Percentiles rank a stretch among this genome's conserved stretches.
These are phyloP conservation scores for Sporobolomyces pararoseus DNA, from an alignment of 768 basidiomycete species.

Conservation along the genomic window DNA sequence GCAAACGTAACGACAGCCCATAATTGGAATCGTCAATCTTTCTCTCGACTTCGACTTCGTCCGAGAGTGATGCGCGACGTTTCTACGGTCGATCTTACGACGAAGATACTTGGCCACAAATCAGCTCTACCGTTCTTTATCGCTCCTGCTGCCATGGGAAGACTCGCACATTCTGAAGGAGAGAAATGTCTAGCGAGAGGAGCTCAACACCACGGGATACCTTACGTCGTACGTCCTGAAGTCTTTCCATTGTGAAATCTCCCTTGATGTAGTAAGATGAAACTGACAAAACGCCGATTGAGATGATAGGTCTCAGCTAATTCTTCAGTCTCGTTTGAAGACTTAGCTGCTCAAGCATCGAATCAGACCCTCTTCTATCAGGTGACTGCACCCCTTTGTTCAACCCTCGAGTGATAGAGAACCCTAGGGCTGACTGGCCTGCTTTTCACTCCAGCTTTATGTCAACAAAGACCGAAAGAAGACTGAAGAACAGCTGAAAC, in stretches of 20 bases:
- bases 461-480: slow-evolving; percentile 66
- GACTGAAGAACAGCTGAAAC: slow-evolving; percentile 66
- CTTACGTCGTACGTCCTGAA: slow-evolving; percentile 38
- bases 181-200: slow-evolving; percentile 48
- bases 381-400: slow-evolving; percentile 43
- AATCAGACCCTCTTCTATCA: slow-evolving; percentile 51
- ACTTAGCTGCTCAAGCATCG: slow-evolving; percentile 44
- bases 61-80: slow-evolving; percentile 83
- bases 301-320: slow-evolving; percentile 49
- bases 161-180: slow-evolving; percentile 50
- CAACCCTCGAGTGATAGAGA: background rate
- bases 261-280: too few relatives aligned
- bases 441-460: slow-evolving; percentile 57
- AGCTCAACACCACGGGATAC: slow-evolving; percentile 46
- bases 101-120: slow-evolving; percentile 48
- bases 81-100: slow-evolving; percentile 57
- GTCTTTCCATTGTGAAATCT: too few relatives aligned
- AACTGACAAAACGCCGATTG: too few relatives aligned
- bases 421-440: background rate
- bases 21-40: slow-evolving; percentile 61
- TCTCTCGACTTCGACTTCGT: slow-evolving; percentile 80
- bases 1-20: too few relatives aligned
- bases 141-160: slow-evolving; percentile 51
- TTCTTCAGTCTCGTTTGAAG: slow-evolving; percentile 49
- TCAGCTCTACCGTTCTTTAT: slow-evolving; percentile 51